Evolutionary conservation across 371 early-diverging fungal genomes (phyloP).

Genomic region (Cokeromyces recurvatus): DNA sequence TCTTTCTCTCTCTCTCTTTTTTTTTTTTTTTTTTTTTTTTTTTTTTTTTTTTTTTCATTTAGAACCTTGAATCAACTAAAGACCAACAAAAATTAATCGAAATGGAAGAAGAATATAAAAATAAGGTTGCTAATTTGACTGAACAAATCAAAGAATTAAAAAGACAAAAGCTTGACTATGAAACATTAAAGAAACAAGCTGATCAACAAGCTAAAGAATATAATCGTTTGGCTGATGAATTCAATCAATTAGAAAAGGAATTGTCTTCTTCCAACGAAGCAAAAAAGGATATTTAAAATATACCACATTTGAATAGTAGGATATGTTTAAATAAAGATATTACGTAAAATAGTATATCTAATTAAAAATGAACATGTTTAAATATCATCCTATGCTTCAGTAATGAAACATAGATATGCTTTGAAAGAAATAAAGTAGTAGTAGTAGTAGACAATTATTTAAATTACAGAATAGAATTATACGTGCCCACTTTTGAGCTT

Average conservation of each 20-base stretch:
- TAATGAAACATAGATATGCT: too few species aligned
- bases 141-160: slow-evolving; percentile 47
- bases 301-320: too few species aligned
- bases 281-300: slow-evolving; percentile 15
- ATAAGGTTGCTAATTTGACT: slow-evolving; percentile 15
- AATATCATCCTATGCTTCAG: too few species aligned
- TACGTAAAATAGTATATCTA: too few species aligned
- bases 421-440: too few species aligned
- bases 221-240: slow-evolving; percentile 69
- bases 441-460: too few species aligned
- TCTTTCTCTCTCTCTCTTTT: too few species aligned
- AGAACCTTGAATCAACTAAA: slow-evolving; percentile 17
- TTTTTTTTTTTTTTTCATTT: background rate
- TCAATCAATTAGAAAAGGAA: slow-evolving; percentile 48
- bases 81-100: slow-evolving; percentile 17
- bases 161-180: slow-evolving; percentile 55
- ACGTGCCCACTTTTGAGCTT: too few species aligned
- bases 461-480: too few species aligned
- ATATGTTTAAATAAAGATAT: too few species aligned
- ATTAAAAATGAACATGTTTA: too few species aligned
- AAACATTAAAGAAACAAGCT: slow-evolving; percentile 75
- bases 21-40: background rate
- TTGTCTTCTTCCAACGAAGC: slow-evolving; percentile 1
- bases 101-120: slow-evolving; percentile 23
- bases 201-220: slow-evolving; percentile 64